Conservation (phyloP, 2,329 filamentous ascomycete genomes). For the Pyrenophora teres region DNA sequence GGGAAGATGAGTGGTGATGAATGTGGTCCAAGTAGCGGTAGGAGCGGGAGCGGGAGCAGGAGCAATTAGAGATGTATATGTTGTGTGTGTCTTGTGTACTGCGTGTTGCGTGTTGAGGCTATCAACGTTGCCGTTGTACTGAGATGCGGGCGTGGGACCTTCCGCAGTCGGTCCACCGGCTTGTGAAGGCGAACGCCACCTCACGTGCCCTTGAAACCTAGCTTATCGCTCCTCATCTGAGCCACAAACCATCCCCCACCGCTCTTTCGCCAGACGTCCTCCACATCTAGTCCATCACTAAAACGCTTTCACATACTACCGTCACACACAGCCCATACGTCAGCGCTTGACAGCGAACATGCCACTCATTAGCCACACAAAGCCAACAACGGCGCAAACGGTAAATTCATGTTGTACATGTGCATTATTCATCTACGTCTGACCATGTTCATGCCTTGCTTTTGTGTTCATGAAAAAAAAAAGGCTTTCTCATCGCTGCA, state of each 20-base stretch:
- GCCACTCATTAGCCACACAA: no score
- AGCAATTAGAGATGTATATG: neutral
- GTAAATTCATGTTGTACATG: no score
- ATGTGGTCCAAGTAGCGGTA: neutral
- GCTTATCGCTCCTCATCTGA: conserved; percentile 8
- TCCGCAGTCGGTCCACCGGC: conserved; percentile 8
- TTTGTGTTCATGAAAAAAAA: neutral
- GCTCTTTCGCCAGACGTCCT: neutral
- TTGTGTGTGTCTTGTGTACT: neutral
- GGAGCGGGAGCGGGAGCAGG: neutral
- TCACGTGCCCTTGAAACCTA: conserved; percentile 16
- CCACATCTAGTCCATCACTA: neutral
- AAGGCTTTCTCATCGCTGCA: neutral
- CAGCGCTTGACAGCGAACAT: neutral
- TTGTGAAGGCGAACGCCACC: conserved; percentile 20
- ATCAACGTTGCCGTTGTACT: conserved; percentile 9
- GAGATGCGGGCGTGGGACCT: conserved; percentile 13
- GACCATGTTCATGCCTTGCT: neutral
- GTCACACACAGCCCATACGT: neutral
- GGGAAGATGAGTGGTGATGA: neutral
- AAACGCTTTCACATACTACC: neutral
- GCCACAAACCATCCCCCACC: neutral
- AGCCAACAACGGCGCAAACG: no score
- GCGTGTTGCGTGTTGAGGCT: conserved; percentile 1
- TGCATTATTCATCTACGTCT: no score